Percentiles rank a stretch among this genome's conserved stretches.
Conservation (phyloP, 805 yeast species). For the Phaffomyces antillensis region DNA sequence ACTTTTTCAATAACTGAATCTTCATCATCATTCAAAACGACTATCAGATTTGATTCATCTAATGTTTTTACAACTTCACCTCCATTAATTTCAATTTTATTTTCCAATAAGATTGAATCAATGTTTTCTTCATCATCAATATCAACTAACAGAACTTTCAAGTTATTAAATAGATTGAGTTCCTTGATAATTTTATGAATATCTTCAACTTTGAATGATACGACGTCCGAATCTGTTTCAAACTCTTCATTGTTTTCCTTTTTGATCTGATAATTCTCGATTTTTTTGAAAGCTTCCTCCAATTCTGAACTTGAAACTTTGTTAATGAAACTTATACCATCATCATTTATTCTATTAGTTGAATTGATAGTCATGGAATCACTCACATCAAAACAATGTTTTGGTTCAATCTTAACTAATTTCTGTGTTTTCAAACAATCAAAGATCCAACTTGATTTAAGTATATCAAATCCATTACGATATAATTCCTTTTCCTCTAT, state of each 20-base stretch:
- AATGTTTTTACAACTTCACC: constrained; percentile 31
- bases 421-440: constrained; percentile 45
- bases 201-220: constrained; percentile 1
- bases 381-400: constrained; percentile 43
- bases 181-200: constrained; percentile 6
- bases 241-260: neutral
- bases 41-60: constrained; percentile 31
- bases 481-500: constrained; percentile 31
- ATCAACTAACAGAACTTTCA: constrained; percentile 28
- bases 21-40: constrained; percentile 24
- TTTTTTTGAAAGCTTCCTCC: neutral
- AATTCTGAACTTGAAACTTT: constrained; percentile 11
- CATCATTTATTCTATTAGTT: constrained; percentile 40
- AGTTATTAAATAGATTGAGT: constrained; percentile 29
- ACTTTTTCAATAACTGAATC: constrained; percentile 1
- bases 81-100: constrained; percentile 35
- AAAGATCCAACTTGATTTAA: constrained; percentile 65
- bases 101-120: constrained; percentile 7
- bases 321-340: constrained; percentile 54
- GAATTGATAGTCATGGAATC: constrained; percentile 23
- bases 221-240: neutral
- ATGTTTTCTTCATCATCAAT: constrained; percentile 1
- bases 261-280: neutral
- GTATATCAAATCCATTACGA: constrained; percentile 49
- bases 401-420: constrained; percentile 52